Evolutionary conservation across 306 rosid genomes (phyloP), one percentile per base, ranked within the genome.

Genomic region (Citrullus amarus): DNA sequence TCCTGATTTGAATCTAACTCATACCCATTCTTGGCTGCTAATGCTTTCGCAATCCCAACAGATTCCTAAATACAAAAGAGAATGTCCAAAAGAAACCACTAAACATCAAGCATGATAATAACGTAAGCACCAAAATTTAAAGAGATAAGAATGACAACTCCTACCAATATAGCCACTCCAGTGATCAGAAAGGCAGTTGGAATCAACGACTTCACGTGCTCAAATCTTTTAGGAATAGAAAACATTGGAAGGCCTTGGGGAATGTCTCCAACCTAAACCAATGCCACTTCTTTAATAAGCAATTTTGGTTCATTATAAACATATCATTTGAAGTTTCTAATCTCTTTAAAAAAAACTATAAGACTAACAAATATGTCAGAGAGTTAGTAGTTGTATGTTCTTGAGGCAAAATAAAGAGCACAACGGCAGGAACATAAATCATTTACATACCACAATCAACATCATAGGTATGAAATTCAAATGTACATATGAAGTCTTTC

Each of bases 1-100:
- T 95, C 98, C 86, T 95, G 98, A 84, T 95, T 95, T 85, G 98
- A 91, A 82, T 92, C 98, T 88, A 95, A 88, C 82, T 95, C 98
- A 5, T 95, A 95, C 59, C 98, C 98, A 80, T 95, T 95, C 84
- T 95, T 95, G 11, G 96, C 98, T 61, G 98, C 98, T 82, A 95
- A 88, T 46, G 98, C 97, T 86, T 95, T 95, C 39, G 98, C 98
- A 84, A 95, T 95, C 76, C 98, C 98, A 80, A 95, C 98, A 25
- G 98, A 95, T 84, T 95, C 98, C 98, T 95, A 79, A 43, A 83
- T 70, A 80, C 79, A 63, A 82, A 63, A 63, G 38, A 84, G 79
- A 69, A 15, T 82, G 62, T 38, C 61, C 54, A 53, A 78, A 68
- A 43, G 61, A 4, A 17, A 75, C 62, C 43, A n/a, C 36, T 34